These are phyloP conservation scores for Secale cereale DNA, from an alignment of 176 grass and related monocot genomes.

Conservation along the genomic window DNA sequence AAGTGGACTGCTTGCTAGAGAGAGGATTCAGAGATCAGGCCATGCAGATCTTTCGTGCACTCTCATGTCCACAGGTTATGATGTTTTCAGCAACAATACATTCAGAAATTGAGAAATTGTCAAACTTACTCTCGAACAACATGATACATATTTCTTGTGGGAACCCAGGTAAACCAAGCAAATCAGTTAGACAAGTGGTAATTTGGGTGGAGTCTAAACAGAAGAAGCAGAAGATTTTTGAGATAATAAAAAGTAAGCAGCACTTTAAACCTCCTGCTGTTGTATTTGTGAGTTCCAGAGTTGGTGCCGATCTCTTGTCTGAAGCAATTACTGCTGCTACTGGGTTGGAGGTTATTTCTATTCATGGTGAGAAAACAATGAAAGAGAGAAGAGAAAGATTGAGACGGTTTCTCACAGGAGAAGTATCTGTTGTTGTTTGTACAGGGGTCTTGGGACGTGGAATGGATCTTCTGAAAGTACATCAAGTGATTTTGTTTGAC, in stretches of 20 bases:
- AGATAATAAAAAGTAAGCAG: conserved; percentile 74
- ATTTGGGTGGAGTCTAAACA: conserved; percentile 96
- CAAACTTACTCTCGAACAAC: conserved; percentile 52
- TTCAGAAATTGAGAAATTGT: conserved; percentile 64
- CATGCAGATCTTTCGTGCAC: conserved; percentile 76
- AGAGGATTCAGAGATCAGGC: conserved; percentile 78
- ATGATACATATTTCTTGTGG: conserved; percentile 68
- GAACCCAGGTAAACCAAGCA: conserved; percentile 59
- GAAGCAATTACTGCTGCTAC: conserved; percentile 78
- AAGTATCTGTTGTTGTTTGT: conserved; percentile 69
- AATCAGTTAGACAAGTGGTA: conserved; percentile 76
- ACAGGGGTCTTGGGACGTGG: conserved; percentile 83
- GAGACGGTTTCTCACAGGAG: conserved; percentile 73
- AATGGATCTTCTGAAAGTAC: conserved; percentile 78
- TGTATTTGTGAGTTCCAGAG: conserved; percentile 86
- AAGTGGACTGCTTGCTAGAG: conserved; percentile 80
- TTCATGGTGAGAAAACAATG: conserved; percentile 94
- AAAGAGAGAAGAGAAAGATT: conserved; percentile 84
- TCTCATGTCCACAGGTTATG: conserved; percentile 71
- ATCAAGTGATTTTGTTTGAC: conserved; percentile 89
- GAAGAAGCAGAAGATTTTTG: conserved; percentile 95
- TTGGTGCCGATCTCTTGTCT: conserved; percentile 77
- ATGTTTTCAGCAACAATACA: conserved; percentile 87
- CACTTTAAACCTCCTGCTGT: conserved; percentile 80
- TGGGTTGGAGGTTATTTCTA: conserved; percentile 70